Evolutionary conservation across 257 asterid genomes (phyloP).

Genomic region (Handroanthus guayacan): DNA sequence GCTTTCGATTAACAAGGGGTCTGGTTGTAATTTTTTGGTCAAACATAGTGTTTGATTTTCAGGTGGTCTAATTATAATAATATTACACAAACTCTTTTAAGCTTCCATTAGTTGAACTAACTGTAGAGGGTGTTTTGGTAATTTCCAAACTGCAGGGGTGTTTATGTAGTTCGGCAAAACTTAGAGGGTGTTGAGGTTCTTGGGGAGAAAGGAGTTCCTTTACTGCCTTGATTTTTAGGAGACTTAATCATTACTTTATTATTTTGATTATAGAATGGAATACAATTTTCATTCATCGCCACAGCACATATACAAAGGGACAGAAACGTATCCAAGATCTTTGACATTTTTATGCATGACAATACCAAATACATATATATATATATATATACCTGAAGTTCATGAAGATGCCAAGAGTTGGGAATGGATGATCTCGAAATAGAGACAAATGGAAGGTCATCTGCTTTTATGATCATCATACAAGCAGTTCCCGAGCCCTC

Average conservation of each 20-base stretch:
- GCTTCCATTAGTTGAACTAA: too few relatives aligned
- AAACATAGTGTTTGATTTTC: too few relatives aligned
- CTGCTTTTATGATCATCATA: constrained; percentile 77
- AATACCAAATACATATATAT: neutral
- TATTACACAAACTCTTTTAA: too few relatives aligned
- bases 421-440: constrained; percentile 57
- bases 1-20: too few relatives aligned
- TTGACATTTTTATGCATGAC: constrained; percentile 15
- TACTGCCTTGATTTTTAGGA: constrained; percentile 15
- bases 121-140: too few relatives aligned
- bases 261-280: neutral
- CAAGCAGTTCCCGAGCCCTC: constrained; percentile 82
- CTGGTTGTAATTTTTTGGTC: too few relatives aligned
- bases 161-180: too few relatives aligned
- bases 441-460: constrained; percentile 73
- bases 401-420: constrained; percentile 63
- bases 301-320: constrained; percentile 11
- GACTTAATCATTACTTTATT: neutral
- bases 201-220: neutral
- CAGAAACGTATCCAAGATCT: constrained; percentile 1
- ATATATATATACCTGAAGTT: constrained; percentile 61
- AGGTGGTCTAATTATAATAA: too few relatives aligned
- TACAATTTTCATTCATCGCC: constrained; percentile 12
- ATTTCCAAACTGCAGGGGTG: too few relatives aligned
- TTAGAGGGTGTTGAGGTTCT: neutral